Base-by-base conservation (phyloP, 2,329 filamentous ascomycete genomes). In the Paracorniculantispora psalliotae region DNA sequence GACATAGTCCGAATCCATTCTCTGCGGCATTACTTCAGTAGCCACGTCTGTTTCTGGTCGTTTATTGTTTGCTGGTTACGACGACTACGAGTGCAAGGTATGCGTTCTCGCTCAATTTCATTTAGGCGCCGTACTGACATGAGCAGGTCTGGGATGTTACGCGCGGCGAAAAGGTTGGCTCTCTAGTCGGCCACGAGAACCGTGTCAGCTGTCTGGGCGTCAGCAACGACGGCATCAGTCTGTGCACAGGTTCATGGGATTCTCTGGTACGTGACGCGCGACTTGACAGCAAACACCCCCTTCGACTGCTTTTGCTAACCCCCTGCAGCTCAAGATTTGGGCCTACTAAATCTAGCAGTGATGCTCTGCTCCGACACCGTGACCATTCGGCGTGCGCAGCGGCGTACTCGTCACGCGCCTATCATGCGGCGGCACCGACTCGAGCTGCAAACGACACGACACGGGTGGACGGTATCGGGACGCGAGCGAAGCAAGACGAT, bases 51-150 rank as follows among this genome's bases (percentile, higher is more conserved):
- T 99, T 15, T 99, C 94, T 60, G 94, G 94, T 61, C 87, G 94
- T 72, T 80, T 99, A 69, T 80, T 99, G 43, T 99, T 99, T 73
- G 94, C 94, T 59, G 94, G 94, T 66, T 99, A 99, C 71, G 94
- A 99, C 70, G 94, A 99, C 73, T 99, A 96, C 70, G 94, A 99
- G 78, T 99, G 94, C 92, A 99, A 97, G 89, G 93, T 96, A 80
- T 70, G 85, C 33, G 56, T 17, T 39, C 12, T 15, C 15, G 19
- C 1, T 12, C 19, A 46, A 19, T 25, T 33, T 10, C 10, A n/a
- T 9, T 4, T 6, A 19, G 7, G 8, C 61, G 70, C 59, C 65
- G 47, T 26, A 10, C 26, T 49, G 30, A 26, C 67, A 1, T n/a
- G 49, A 43, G 6, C 63, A 97, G 93, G 94, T 97, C 62, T 99